Conservation (phyloP, 371 early-diverging fungal genomes). For the Mortierella polycephala region DNA sequence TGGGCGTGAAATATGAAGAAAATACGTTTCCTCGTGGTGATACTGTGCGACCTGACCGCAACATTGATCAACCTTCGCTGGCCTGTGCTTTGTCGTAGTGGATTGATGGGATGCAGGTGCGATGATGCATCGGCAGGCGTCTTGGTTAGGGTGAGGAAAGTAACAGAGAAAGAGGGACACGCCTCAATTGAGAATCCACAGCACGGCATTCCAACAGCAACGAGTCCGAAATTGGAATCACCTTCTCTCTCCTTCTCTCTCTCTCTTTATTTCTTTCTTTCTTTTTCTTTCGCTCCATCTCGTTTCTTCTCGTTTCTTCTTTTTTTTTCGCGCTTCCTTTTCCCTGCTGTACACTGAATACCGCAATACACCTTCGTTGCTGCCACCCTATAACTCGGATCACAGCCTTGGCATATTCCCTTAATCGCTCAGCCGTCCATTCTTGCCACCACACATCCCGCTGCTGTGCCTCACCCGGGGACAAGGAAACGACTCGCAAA, state of each 20-base stretch:
- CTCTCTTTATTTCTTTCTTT: not conserved
- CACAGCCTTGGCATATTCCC: no score
- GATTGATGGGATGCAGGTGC: no score
- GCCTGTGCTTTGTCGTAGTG: no score
- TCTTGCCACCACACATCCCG: not conserved
- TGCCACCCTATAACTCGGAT: no score
- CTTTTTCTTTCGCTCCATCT: not conserved
- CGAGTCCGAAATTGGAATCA: constrained; percentile 43
- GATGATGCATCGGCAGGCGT: no score
- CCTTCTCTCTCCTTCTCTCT: not conserved
- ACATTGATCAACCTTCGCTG: no score
- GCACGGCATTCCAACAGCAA: constrained; percentile 41
- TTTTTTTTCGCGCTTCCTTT: no score
- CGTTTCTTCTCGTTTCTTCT: not conserved
- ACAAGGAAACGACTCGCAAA: not conserved
- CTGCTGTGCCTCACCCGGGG: constrained; percentile 3
- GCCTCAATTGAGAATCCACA: constrained; percentile 8
- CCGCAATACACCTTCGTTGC: not conserved
- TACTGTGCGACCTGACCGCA: no score
- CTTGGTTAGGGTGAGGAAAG: not conserved
- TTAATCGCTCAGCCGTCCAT: not conserved
- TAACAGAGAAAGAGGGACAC: not conserved
- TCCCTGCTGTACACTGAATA: no score
- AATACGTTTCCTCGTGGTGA: no score
- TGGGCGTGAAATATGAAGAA: no score